Evolutionary conservation across 2,329 filamentous ascomycete species (phyloP).

Genomic region (Colletotrichum australisinense): DNA sequence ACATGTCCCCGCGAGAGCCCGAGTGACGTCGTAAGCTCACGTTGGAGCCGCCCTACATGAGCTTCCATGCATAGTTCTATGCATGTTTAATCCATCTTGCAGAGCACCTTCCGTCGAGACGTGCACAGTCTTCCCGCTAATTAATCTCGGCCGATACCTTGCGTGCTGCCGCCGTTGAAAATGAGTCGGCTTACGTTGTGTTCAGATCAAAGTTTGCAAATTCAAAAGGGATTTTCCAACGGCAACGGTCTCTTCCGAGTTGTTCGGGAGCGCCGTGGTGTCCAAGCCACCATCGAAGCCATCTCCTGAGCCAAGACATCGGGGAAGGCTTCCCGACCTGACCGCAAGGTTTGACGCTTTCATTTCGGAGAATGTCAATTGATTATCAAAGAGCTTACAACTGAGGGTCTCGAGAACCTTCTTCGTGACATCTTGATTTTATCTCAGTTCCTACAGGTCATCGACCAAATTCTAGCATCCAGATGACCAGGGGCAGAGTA

Average conservation of each 20-base stretch:
- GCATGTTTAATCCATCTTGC: neutral
- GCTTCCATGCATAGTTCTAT: slow-evolving; percentile 28
- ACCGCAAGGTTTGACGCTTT: neutral
- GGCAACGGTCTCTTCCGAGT: neutral
- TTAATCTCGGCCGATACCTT: neutral
- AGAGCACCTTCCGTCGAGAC: neutral
- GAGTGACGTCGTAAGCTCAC: slow-evolving; percentile 11
- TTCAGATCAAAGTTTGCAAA: too few relatives aligned
- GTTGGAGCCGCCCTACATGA: neutral
- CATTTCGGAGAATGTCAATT: neutral
- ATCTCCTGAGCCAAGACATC: neutral
- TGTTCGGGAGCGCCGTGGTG: neutral
- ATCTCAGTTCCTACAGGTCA: too few relatives aligned
- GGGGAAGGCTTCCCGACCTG: neutral
- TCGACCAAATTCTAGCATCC: too few relatives aligned
- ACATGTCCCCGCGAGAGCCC: neutral
- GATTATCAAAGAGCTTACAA: neutral
- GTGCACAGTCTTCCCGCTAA: neutral
- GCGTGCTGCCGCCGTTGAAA: neutral
- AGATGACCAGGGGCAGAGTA: too few relatives aligned
- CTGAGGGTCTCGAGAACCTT: too few relatives aligned
- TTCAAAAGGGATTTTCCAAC: neutral
- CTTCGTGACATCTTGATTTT: too few relatives aligned
- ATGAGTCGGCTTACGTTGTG: neutral
- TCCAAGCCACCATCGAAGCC: neutral